Evolutionary conservation across 2,329 filamentous ascomycete genomes (phyloP), one percentile per base, ranked within the genome.

Genomic region (Claviceps digitariae): DNA sequence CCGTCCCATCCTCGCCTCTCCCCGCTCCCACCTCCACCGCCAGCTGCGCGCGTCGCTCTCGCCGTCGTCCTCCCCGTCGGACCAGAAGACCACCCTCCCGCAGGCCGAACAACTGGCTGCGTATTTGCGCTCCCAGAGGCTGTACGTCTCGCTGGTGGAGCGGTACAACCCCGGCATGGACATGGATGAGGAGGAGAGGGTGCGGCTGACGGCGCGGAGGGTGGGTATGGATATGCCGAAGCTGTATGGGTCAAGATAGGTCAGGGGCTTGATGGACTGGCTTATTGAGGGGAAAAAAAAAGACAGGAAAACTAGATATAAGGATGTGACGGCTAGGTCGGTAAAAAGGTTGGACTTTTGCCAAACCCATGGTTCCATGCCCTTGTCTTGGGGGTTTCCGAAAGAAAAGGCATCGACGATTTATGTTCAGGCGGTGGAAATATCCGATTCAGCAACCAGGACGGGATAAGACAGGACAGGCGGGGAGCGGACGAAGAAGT

Each of bases 81-180:
- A 43, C 63, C 23, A 55, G 56, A 56, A 56, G 9, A 4, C 8
- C 2, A 12, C 44, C 47, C 57, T 56, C 52, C 66, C 63, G 59
- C 48, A 56, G 31, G 84, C 82, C n/a, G 81, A 88, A 58, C 89
- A 97, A 68, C 82, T 89, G 59, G 70, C 90, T 27, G 78, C 82
- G 54, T 97, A 95, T 66, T 76, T 93, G 21, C 81, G 81, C 61
- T 84, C 90, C n/a, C 93, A 98, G 73, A 77, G 90, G 51, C 80
- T 81, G 65, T 96, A 97, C 67, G 78, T 81, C 27, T 84, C 81
- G 17, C 72, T 97, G 45, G 68, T 97, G 40, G 90, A 96, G 70
- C 78, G 90, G 61, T 97, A 98, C 71, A 97, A 97, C 68, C 90
- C 90, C 0, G 90, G 90, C 20, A 88, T 94, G 82, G 80, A 81